Percentiles rank a stretch among this genome's conserved stretches.
phyloP scores from a whole-genome alignment of 441 rosid genomes.

The Pelargonium australe region DNA sequence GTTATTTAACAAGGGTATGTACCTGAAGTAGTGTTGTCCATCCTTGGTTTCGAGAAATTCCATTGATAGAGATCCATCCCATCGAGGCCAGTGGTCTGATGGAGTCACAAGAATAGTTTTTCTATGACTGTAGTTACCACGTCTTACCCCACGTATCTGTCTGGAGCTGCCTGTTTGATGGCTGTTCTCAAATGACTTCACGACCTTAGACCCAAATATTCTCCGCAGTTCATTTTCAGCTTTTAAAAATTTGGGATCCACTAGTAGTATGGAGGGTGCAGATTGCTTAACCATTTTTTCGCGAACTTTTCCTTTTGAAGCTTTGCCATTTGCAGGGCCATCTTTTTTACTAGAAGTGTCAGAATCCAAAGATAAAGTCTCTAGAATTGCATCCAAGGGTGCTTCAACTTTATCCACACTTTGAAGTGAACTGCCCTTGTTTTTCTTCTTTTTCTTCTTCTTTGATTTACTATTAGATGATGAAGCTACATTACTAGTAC shows the following conservation, averaged over 20 bases:
- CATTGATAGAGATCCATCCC: slow-evolving; percentile 87
- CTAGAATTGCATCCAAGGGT: slow-evolving; percentile 40
- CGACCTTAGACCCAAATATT: slow-evolving; percentile 82
- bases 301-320: slow-evolving; percentile 25
- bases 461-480: slow-evolving; percentile 46
- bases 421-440: slow-evolving; percentile 40
- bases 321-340: slow-evolving; percentile 23
- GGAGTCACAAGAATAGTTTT: slow-evolving; percentile 64
- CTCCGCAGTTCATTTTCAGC: slow-evolving; percentile 70
- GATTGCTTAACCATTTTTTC: slow-evolving; percentile 24
- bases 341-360: slow-evolving; percentile 26
- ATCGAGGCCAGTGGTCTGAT: slow-evolving; percentile 79
- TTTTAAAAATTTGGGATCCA: slow-evolving; percentile 67
- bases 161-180: slow-evolving; percentile 54
- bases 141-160: slow-evolving; percentile 65
- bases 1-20: neutral
- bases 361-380: slow-evolving; percentile 35
- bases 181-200: slow-evolving; percentile 66
- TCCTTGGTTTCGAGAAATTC: slow-evolving; percentile 72
- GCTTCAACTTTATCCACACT: slow-evolving; percentile 27
- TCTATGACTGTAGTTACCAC: slow-evolving; percentile 57
- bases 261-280: slow-evolving; percentile 37
- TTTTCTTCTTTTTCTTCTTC: slow-evolving; percentile 57
- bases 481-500: slow-evolving; percentile 18
- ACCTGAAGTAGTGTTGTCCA: slow-evolving; percentile 67